A percentile compares a stretch with the other conserved stretches of the same genome.
Evolutionary conservation across 2,329 filamentous ascomycete species (phyloP).

Genomic region (Colletotrichum plurivorum): DNA sequence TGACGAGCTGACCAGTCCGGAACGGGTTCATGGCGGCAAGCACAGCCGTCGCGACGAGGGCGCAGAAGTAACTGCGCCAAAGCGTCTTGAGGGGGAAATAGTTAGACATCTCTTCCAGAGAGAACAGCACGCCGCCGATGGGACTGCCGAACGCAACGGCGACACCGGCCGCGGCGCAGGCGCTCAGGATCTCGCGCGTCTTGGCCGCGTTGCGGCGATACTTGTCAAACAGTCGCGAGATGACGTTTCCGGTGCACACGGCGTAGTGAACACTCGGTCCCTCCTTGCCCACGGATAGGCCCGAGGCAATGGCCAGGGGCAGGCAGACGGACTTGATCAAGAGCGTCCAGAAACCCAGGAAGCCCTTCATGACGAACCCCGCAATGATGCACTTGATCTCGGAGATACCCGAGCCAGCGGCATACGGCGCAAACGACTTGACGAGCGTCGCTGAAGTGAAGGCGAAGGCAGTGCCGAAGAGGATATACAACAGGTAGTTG

Average conservation of each 20-base stretch:
- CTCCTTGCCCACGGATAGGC: constrained; percentile 95
- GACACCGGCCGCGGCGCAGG: constrained; percentile 94
- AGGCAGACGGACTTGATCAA: constrained; percentile 94
- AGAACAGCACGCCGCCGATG: constrained; percentile 96
- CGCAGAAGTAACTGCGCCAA: constrained; percentile 99
- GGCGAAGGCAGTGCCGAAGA: constrained; percentile 88
- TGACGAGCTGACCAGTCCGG: constrained; percentile 95
- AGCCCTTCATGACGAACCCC: constrained; percentile 99
- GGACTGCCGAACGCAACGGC: constrained; percentile 97
- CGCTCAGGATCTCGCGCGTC: constrained; percentile 93
- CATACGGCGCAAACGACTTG: constrained; percentile 93
- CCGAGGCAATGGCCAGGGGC: constrained; percentile 92
- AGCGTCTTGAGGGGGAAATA: constrained; percentile 97
- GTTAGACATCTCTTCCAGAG: constrained; percentile 96
- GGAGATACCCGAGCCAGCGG: constrained; percentile 95
- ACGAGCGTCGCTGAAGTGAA: constrained; percentile 87
- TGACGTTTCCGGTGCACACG: constrained; percentile 96
- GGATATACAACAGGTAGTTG: constrained; percentile 91
- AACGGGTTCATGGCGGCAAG: constrained; percentile 98
- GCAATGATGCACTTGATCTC: constrained; percentile 99
- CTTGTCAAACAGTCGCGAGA: constrained; percentile 92
- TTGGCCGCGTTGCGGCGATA: constrained; percentile 94
- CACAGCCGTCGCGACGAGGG: constrained; percentile 92
- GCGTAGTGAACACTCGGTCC: constrained; percentile 99
- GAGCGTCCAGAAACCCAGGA: constrained; percentile 91